phyloP scores from a whole-genome alignment of 2,329 filamentous ascomycete species.

The Fusarium pseudograminearum region DNA sequence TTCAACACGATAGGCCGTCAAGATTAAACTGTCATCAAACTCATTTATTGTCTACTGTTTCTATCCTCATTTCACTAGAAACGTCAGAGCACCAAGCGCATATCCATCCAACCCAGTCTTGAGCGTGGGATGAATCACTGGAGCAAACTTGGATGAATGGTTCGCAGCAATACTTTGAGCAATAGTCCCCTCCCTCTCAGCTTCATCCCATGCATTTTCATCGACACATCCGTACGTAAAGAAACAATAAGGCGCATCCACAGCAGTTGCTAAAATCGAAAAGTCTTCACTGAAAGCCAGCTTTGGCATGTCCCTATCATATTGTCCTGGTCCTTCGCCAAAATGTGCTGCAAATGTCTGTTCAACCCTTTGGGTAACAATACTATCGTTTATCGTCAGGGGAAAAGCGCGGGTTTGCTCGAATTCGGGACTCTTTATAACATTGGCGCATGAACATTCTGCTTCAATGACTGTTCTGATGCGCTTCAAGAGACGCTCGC shows the following conservation, averaged over 20 bases:
- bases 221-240: constrained; percentile 40
- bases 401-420: constrained; percentile 58
- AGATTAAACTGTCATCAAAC: rapidly evolving
- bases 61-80: not conserved
- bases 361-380: constrained; percentile 57
- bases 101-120: constrained; percentile 32
- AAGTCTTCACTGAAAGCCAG: constrained; percentile 69
- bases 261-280: constrained; percentile 40
- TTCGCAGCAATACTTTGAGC: constrained; percentile 42
- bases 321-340: constrained; percentile 20
- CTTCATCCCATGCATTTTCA: constrained; percentile 31
- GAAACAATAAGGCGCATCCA: constrained; percentile 37
- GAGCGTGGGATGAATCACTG: constrained; percentile 43
- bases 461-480: constrained; percentile 62
- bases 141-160: constrained; percentile 45
- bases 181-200: constrained; percentile 22
- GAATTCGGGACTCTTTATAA: constrained; percentile 57
- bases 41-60: not conserved
- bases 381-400: constrained; percentile 63
- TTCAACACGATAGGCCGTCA: too few relatives aligned
- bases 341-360: constrained; percentile 62
- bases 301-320: constrained; percentile 55
- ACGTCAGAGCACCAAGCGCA: constrained; percentile 9
- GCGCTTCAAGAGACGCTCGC: constrained; percentile 51
- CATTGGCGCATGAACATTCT: constrained; percentile 64